Percentiles rank a stretch among this genome's conserved stretches.
phyloP scores from a whole-genome alignment of 1,139 yeast species.

The Pichia sp. region DNA sequence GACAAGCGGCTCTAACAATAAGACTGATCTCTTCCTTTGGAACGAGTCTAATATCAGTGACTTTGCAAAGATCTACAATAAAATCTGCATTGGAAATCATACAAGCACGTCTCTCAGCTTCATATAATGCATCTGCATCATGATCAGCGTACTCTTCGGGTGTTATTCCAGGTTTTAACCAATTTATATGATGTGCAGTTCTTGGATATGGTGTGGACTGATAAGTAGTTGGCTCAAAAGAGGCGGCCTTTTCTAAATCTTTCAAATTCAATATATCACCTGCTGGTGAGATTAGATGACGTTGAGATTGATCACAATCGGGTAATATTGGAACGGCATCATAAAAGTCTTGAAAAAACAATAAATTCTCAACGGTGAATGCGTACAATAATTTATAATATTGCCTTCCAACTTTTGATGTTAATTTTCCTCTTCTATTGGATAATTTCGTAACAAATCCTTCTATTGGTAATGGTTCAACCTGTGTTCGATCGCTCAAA shows the following conservation, averaged over 20 bases:
- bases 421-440: slow-evolving; percentile 46
- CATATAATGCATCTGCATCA: slow-evolving; percentile 60
- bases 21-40: slow-evolving; percentile 33
- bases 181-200: slow-evolving; percentile 49
- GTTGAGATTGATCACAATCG: slow-evolving; percentile 31
- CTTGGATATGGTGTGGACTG: slow-evolving; percentile 39
- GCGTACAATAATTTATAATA: slow-evolving; percentile 61
- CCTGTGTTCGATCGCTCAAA: slow-evolving; percentile 25
- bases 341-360: slow-evolving; percentile 57
- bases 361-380: slow-evolving; percentile 56
- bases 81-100: slow-evolving; percentile 59
- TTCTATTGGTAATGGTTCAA: slow-evolving; percentile 70
- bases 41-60: slow-evolving; percentile 38
- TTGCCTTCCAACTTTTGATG: slow-evolving; percentile 38
- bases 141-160: slow-evolving; percentile 42
- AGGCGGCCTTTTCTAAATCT: slow-evolving; percentile 22
- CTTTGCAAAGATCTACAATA: slow-evolving; percentile 56
- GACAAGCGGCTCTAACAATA: slow-evolving; percentile 40
- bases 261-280: slow-evolving; percentile 28
- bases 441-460: slow-evolving; percentile 69
- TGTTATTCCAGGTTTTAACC: slow-evolving; percentile 48
- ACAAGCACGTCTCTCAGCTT: slow-evolving; percentile 59
- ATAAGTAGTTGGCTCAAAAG: slow-evolving; percentile 7
- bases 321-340: slow-evolving; percentile 60
- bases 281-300: slow-evolving; percentile 31